A percentile compares a stretch with the other conserved stretches of the same genome.
phyloP scores from a whole-genome alignment of 1,139 yeast genomes.

The Yarrowia galli region DNA sequence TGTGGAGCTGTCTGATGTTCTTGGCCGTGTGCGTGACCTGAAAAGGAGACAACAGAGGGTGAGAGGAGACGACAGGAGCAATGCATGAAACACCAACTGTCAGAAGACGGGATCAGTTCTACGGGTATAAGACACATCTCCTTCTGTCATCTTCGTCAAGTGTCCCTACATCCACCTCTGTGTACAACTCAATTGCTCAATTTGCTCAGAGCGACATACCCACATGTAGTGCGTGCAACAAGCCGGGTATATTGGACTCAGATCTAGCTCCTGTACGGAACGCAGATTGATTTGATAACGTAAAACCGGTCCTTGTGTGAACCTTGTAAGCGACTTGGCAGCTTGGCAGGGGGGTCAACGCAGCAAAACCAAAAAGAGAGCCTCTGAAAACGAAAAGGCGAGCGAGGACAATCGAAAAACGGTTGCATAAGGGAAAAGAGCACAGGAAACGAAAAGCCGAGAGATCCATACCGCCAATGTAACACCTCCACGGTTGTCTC shows the following conservation, averaged over 20 bases:
- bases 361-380: neutral
- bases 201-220: slow-evolving; percentile 8
- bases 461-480: neutral
- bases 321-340: slow-evolving; percentile 21
- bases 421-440: neutral
- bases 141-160: neutral
- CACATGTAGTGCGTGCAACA: neutral
- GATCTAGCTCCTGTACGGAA: neutral
- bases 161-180: neutral
- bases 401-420: neutral
- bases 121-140: neutral
- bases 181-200: neutral
- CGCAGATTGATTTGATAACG: slow-evolving; percentile 28
- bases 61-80: no score
- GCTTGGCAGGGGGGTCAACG: slow-evolving; percentile 19
- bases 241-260: neutral
- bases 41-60: neutral
- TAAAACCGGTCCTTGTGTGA: slow-evolving; percentile 3
- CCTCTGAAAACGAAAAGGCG: neutral
- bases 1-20: neutral
- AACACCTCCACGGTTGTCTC: neutral
- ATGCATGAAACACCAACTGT: neutral
- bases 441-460: neutral
- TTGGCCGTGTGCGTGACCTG: neutral
- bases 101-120: neutral